These are phyloP conservation scores for Mallotus japonicus DNA, from an alignment of 441 rosid species.

Conservation along the genomic window DNA sequence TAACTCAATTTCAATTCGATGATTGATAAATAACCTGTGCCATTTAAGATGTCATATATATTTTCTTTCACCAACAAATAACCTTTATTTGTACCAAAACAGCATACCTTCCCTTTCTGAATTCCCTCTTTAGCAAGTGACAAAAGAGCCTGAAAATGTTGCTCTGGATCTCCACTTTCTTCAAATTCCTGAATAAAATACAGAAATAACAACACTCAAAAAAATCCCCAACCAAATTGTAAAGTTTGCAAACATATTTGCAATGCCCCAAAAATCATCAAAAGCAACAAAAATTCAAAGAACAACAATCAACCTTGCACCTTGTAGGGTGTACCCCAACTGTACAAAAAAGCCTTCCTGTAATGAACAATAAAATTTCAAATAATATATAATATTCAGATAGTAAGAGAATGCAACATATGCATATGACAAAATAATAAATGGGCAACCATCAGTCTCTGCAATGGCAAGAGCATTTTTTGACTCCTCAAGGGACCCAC, in stretches of 20 bases:
- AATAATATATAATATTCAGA: not conserved
- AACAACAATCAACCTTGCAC: constrained; percentile 55
- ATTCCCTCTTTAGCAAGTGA: constrained; percentile 81
- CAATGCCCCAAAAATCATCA: constrained; percentile 4
- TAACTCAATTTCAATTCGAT: not conserved
- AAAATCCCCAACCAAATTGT: constrained; percentile 12
- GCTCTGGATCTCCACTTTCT: constrained; percentile 82
- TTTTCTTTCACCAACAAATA: not conserved
- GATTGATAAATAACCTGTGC: not conserved
- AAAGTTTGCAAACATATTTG: constrained; percentile 5
- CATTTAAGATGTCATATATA: not conserved
- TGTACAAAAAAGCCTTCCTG: constrained; percentile 90
- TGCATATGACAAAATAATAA: not conserved
- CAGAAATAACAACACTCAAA: constrained; percentile 19
- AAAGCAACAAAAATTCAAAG: constrained; percentile 10
- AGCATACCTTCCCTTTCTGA: constrained; percentile 75
- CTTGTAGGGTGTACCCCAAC: constrained; percentile 97
- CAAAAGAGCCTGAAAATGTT: constrained; percentile 75
- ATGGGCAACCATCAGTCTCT: constrained; percentile 73
- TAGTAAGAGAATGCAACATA: not conserved
- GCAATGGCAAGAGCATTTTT: constrained; percentile 92
- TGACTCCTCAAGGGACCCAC: constrained; percentile 90
- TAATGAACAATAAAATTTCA: constrained; percentile 14
- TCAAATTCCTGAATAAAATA: constrained; percentile 75
- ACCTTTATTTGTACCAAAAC: not conserved